phyloP scores from a whole-genome alignment of 2,329 filamentous ascomycete species.

The Venturia nashicola region DNA sequence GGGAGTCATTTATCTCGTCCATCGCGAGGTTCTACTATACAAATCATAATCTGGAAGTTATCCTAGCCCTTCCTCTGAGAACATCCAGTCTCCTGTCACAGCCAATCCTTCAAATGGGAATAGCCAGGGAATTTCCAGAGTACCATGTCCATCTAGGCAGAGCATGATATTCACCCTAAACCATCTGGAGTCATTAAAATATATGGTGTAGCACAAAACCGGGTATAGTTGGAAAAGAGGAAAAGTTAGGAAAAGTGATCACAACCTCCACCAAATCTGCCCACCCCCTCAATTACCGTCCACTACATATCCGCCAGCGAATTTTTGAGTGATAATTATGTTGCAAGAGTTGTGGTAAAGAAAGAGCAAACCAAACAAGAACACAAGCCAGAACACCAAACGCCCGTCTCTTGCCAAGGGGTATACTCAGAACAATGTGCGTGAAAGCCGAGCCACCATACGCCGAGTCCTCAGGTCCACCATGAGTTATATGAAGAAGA shows the following conservation, averaged over 20 bases:
- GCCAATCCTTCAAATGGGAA: background rate
- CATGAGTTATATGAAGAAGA: background rate
- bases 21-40: background rate
- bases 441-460: background rate
- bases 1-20: background rate
- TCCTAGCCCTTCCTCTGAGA: background rate
- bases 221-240: background rate
- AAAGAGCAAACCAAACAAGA: background rate
- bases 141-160: background rate
- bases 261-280: background rate
- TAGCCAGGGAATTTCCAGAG: background rate
- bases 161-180: background rate
- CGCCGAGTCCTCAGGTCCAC: background rate
- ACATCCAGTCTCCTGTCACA: background rate
- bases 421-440: background rate
- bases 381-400: background rate
- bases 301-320: background rate
- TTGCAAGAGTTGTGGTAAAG: background rate
- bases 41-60: background rate
- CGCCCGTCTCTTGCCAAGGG: background rate
- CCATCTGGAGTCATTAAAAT: background rate
- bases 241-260: background rate
- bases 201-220: background rate
- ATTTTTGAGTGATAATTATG: background rate
- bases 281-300: background rate